These are phyloP conservation scores for Dictyostelium intermedium DNA, from an alignment of 78 protist genomes.

Conservation along the genomic window DNA sequence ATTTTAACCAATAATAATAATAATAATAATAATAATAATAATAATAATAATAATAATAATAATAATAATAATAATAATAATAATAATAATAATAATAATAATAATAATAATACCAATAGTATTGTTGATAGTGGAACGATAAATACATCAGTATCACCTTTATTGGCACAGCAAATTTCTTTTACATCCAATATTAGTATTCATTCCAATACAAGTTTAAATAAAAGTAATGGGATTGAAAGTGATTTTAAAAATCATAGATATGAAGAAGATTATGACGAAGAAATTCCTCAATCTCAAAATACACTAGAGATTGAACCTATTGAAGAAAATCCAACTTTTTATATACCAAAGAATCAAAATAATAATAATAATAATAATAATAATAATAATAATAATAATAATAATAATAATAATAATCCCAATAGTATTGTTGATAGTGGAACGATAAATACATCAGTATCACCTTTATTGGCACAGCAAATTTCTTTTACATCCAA, in stretches of 20 bases:
- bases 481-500: background rate
- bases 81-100: too few species aligned
- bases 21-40: too few species aligned
- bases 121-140: background rate
- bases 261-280: background rate
- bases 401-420: background rate
- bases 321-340: background rate
- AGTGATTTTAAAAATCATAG: background rate
- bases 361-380: background rate
- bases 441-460: background rate
- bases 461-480: constrained; percentile 8
- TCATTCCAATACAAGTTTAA: too few species aligned
- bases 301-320: background rate
- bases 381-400: background rate
- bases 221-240: background rate
- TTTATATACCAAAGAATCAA: background rate
- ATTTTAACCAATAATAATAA: background rate
- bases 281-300: background rate
- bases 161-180: constrained; percentile 8
- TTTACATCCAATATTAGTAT: background rate
- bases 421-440: background rate
- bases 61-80: too few species aligned
- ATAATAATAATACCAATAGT: background rate
- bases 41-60: background rate
- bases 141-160: background rate